Base-by-base conservation (phyloP, 2,329 filamentous ascomycete species). In the Chaetomiaceae sp. region DNA sequence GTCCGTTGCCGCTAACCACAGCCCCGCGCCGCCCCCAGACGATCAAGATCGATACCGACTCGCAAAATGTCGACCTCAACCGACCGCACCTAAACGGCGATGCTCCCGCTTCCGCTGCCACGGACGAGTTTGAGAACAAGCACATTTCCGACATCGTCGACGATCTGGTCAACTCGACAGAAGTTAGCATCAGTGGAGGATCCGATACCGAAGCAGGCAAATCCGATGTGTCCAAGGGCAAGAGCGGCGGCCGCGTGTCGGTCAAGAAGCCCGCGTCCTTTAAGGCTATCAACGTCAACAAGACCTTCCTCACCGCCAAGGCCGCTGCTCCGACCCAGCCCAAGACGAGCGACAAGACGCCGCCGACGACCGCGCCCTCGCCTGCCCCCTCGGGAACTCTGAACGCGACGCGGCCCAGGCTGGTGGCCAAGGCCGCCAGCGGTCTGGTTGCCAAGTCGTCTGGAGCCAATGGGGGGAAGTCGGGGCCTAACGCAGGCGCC, bases 281-380 rank as follows among this genome's bases (percentile, higher is more conserved):
- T 76, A 95, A 93, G 69, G 81, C 88, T 16, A 86, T 93, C 42
- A 91, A 87, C 5, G 86, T 92, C 59, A 92, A 91, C 59, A 90
- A 87, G 69, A 89, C 82, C 38, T 95, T 92, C 64, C 75, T 93
- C 31, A 81, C 80, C n/a, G 81, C 86, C 54, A 92, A 92, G 68
- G 76, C 70, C 40, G 65, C 74, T 16, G 66, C 72, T 16, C 66
- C 68, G 48, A 63, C 71, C 8, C 66, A 73, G 17, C 63, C 76
- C 49, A 81, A 83, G 63, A 61, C 73, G 41, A 68, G 68, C 59
- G 73, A 81, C 57, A 77, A 82, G 65, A 69, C 73, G 5, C 66
- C 66, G 12, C 62, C 76, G 13, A 69, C 74, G 43, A 69, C 78
- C 1, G 69, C 67, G 19, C 61, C 70, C 12, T 59, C 65, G 8